Conservation (phyloP, 1,139 yeast species). For the Ogataea hybrid region DNA sequence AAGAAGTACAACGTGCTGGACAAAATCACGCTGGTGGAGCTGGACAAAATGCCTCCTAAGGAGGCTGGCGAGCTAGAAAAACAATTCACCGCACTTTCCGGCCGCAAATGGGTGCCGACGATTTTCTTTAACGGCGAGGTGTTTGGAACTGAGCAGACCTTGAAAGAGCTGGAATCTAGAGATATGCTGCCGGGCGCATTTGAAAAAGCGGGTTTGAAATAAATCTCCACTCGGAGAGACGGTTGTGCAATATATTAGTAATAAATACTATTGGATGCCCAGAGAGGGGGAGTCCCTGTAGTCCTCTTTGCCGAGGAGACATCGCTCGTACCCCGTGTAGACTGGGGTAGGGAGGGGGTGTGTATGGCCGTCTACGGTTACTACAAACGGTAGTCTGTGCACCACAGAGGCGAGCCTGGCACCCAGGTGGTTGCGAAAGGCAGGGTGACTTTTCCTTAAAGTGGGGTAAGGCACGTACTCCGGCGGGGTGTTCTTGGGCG, state of each 20-base stretch:
- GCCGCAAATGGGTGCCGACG: conserved; percentile 72
- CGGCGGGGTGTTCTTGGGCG: conserved; percentile 2
- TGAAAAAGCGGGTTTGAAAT: conserved; percentile 38
- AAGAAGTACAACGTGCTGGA: conserved; percentile 46
- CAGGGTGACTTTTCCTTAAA: conserved; percentile 1
- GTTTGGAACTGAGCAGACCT: conserved; percentile 57
- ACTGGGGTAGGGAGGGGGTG: background rate
- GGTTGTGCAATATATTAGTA: background rate
- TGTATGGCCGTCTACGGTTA: conserved; percentile 2
- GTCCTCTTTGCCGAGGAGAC: background rate
- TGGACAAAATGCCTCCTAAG: conserved; percentile 52
- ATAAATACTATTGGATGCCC: background rate
- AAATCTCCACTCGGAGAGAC: background rate
- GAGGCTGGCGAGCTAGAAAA: conserved; percentile 57
- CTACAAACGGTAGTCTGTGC: background rate
- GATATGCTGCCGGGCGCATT: conserved; percentile 45
- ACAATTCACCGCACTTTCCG: conserved; percentile 59
- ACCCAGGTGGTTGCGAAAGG: background rate
- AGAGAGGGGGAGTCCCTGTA: background rate
- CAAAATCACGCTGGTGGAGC: conserved; percentile 55
- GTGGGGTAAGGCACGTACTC: conserved; percentile 8
- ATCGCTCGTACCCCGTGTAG: background rate
- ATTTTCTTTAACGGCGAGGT: conserved; percentile 61
- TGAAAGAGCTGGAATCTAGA: conserved; percentile 43
- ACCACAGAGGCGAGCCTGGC: background rate